A percentile compares a stretch with the other conserved stretches of the same genome.
Evolutionary conservation across 495 filamentous ascomycete species (phyloP).

Genomic region (Penicillium soppii): DNA sequence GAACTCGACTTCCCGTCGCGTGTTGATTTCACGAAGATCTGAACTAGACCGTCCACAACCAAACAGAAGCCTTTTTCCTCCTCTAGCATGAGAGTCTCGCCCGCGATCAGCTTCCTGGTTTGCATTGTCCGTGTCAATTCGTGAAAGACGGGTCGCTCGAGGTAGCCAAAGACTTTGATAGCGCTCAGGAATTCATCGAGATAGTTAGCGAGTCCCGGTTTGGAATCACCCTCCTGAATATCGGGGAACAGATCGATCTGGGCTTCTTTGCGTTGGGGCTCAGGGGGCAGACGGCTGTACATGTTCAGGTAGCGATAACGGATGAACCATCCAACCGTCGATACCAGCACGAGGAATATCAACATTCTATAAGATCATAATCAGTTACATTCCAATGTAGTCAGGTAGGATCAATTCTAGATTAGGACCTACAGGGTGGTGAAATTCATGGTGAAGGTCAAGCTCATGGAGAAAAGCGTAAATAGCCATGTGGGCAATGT

Average conservation of each 20-base stretch:
- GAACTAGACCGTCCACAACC: slow-evolving; percentile 93
- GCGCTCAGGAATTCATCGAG: slow-evolving; percentile 97
- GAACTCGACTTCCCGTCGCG: slow-evolving; percentile 48
- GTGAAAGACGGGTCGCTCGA: slow-evolving; percentile 95
- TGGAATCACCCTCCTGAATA: slow-evolving; percentile 82
- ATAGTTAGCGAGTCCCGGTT: slow-evolving; percentile 89
- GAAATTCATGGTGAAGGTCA: slow-evolving; percentile 97
- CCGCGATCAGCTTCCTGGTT: slow-evolving; percentile 91
- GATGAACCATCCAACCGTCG: slow-evolving; percentile 86
- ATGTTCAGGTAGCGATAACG: slow-evolving; percentile 93
- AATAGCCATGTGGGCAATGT: slow-evolving; percentile 88
- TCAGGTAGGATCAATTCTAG: background rate
- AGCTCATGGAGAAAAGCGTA: slow-evolving; percentile 88
- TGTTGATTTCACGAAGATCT: slow-evolving; percentile 95
- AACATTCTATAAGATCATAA: slow-evolving; percentile 58
- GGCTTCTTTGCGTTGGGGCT: slow-evolving; percentile 94
- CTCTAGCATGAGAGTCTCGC: slow-evolving; percentile 90
- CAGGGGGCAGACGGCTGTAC: slow-evolving; percentile 88
- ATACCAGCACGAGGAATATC: slow-evolving; percentile 72
- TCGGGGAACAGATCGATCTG: slow-evolving; percentile 94
- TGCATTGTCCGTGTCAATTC: slow-evolving; percentile 98
- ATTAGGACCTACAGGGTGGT: slow-evolving; percentile 73
- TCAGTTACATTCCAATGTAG: slow-evolving; percentile 6
- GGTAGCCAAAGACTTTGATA: slow-evolving; percentile 98
- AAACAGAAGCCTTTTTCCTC: slow-evolving; percentile 98